Conservation (phyloP, 2,329 filamentous ascomycete genomes). For the Trematosphaeria pertusa region DNA sequence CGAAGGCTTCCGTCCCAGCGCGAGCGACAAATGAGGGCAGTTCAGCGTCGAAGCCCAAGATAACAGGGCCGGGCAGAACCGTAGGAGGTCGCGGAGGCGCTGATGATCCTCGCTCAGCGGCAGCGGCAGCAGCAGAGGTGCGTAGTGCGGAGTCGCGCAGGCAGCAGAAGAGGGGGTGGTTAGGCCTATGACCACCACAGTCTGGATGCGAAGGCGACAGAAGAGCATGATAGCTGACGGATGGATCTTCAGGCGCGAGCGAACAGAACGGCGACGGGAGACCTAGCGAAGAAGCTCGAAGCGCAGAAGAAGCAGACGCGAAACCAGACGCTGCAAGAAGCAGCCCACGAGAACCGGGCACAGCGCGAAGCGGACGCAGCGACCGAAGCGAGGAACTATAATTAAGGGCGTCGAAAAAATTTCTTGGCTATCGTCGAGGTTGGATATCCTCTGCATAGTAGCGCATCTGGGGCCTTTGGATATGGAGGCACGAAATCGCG, state of each 20-base stretch:
- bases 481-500: too few relatives aligned
- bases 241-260: slow-evolving; percentile 66
- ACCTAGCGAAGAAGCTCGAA: slow-evolving; percentile 68
- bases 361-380: slow-evolving; percentile 72
- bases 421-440: too few relatives aligned
- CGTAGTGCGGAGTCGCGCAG: slow-evolving; percentile 39
- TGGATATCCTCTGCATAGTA: too few relatives aligned
- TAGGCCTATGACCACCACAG: slow-evolving; percentile 25
- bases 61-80: slow-evolving; percentile 60
- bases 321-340: slow-evolving; percentile 70
- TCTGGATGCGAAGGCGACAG: slow-evolving; percentile 20
- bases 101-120: slow-evolving; percentile 72
- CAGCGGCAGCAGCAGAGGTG: slow-evolving; percentile 86
- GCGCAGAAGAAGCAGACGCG: slow-evolving; percentile 79
- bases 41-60: slow-evolving; percentile 52
- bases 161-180: slow-evolving; percentile 4
- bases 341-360: slow-evolving; percentile 70
- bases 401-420: too few relatives aligned
- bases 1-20: slow-evolving; percentile 47
- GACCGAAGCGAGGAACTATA: slow-evolving; percentile 63
- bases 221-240: slow-evolving; percentile 17
- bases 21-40: slow-evolving; percentile 19
- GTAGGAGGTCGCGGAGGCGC: slow-evolving; percentile 61
- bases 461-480: too few relatives aligned
- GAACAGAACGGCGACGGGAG: slow-evolving; percentile 61